phyloP scores from a whole-genome alignment of 345 rosid genomes.

The Mercurialis annua region DNA sequence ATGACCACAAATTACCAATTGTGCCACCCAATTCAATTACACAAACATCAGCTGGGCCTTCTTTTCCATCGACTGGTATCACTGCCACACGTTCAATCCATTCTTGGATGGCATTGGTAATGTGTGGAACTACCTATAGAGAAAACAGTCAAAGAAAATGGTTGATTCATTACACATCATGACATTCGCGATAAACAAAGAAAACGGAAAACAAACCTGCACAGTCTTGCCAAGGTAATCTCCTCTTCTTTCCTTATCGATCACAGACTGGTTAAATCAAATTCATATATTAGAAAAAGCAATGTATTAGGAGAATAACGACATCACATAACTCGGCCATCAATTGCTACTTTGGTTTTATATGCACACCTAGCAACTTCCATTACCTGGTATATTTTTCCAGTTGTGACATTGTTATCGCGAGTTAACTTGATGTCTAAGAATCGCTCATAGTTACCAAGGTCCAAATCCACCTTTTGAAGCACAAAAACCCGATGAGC shows the following conservation, averaged over 20 bases:
- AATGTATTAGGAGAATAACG: not conserved
- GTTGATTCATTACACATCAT: not conserved
- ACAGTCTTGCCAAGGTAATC: constrained; percentile 97
- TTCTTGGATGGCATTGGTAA: constrained; percentile 93
- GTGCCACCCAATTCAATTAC: constrained; percentile 99
- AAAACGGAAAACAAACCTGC: constrained; percentile 50
- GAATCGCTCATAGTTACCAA: constrained; percentile 97
- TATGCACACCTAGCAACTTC: not conserved
- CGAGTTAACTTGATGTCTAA: constrained; percentile 77
- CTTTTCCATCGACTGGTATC: constrained; percentile 83
- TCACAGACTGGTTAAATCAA: constrained; percentile 52
- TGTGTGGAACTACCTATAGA: constrained; percentile 87
- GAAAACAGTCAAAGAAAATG: not conserved
- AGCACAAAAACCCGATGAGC: constrained; percentile 2
- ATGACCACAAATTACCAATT: constrained; percentile 48
- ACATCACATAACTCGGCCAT: not conserved
- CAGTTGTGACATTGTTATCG: constrained; percentile 89
- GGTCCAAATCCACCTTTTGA: constrained; percentile 94
- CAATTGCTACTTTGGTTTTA: not conserved
- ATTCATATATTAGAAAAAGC: not conserved
- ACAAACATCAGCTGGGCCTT: constrained; percentile 91
- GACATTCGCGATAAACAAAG: not conserved
- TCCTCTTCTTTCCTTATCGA: constrained; percentile 90
- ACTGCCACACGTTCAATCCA: constrained; percentile 89
- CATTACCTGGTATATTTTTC: constrained; percentile 82